Percentiles rank a stretch among this genome's conserved stretches.
Conservation (phyloP, 768 basidiomycete species). For the Amanita muscaria region DNA sequence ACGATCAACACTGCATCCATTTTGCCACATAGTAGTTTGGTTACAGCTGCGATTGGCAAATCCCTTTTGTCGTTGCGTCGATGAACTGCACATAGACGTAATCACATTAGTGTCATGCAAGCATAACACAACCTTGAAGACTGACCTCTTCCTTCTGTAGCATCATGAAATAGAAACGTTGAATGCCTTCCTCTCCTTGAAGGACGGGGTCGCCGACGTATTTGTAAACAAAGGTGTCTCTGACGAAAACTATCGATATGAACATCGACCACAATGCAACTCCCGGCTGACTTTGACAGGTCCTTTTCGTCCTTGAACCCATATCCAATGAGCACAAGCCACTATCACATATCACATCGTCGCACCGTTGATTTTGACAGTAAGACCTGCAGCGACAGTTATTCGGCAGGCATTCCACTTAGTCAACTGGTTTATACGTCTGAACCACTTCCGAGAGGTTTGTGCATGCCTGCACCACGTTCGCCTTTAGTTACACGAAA, state of each 20-base stretch:
- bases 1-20: constrained; percentile 97
- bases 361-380: constrained; percentile 92
- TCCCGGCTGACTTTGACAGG: constrained; percentile 59
- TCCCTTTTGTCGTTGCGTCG: constrained; percentile 95
- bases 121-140: constrained; percentile 3
- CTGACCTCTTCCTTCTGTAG: constrained; percentile 92
- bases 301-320: constrained; percentile 74
- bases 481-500: background rate
- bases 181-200: constrained; percentile 84
- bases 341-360: constrained; percentile 10
- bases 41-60: constrained; percentile 98
- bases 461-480: constrained; percentile 42
- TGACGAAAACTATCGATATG: too few species aligned
- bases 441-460: constrained; percentile 56
- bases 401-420: constrained; percentile 88
- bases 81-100: constrained; percentile 56
- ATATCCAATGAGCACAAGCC: constrained; percentile 42
- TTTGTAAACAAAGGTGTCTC: constrained; percentile 92
- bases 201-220: constrained; percentile 91
- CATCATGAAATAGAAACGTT: constrained; percentile 99
- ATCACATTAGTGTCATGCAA: background rate
- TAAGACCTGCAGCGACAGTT: constrained; percentile 78
- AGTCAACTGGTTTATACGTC: constrained; percentile 95
- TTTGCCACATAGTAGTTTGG: constrained; percentile 96
- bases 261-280: too few species aligned